Conservation (phyloP, 2,329 filamentous ascomycete genomes). For the Acarospora socialis region DNA sequence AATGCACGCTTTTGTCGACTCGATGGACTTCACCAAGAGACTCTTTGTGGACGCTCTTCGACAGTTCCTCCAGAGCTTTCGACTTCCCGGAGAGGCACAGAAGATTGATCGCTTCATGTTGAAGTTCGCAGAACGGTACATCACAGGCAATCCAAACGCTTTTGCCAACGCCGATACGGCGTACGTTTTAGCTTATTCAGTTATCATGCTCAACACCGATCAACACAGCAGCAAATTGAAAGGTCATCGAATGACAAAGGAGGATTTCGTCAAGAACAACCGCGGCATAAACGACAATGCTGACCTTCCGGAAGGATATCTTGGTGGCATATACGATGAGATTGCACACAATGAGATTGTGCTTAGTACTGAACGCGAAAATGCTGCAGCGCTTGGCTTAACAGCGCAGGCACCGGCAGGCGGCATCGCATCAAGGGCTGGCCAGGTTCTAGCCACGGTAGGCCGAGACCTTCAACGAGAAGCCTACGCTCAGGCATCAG, state of each 20-base stretch:
- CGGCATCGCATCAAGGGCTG: conserved; percentile 68
- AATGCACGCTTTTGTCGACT: conserved; percentile 96
- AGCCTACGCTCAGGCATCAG: conserved; percentile 85
- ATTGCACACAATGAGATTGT: conserved; percentile 89
- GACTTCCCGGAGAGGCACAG: conserved; percentile 86
- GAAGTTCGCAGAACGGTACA: conserved; percentile 94
- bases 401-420: conserved; percentile 42
- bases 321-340: conserved; percentile 80
- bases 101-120: conserved; percentile 99
- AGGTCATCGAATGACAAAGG: conserved; percentile 73
- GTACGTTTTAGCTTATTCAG: conserved; percentile 89
- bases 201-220: conserved; percentile 94
- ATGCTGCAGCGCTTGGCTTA: conserved; percentile 64
- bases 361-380: conserved; percentile 78
- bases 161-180: conserved; percentile 97
- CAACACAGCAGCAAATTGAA: conserved; percentile 81
- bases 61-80: conserved; percentile 86
- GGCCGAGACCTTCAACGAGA: conserved; percentile 85
- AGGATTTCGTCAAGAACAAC: conserved; percentile 99
- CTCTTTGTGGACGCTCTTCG: conserved; percentile 87
- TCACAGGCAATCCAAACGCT: conserved; percentile 86
- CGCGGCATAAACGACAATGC: conserved; percentile 94
- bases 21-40: conserved; percentile 83
- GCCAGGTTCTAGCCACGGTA: conserved; percentile 79
- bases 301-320: conserved; percentile 84